Conservation (phyloP, 176 grass and related monocot species). For the Oryza glumipatula region DNA sequence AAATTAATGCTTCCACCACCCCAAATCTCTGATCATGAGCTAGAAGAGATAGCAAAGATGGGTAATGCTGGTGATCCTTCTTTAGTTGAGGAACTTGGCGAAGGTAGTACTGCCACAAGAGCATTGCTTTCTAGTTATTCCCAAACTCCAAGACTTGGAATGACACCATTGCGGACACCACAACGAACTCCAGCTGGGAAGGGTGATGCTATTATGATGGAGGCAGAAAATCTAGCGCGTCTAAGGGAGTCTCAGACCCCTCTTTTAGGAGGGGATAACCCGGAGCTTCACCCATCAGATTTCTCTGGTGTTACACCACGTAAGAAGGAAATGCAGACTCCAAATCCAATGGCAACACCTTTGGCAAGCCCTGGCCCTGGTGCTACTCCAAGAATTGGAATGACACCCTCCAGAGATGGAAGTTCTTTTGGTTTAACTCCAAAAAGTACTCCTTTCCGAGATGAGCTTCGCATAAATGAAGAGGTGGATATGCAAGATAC, state of each 20-base stretch:
- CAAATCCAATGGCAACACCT: conserved; percentile 89
- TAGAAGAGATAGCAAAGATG: conserved; percentile 96
- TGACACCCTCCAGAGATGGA: conserved; percentile 83
- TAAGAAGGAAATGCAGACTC: conserved; percentile 84
- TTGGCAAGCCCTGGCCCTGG: conserved; percentile 69
- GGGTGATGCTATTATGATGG: conserved; percentile 98
- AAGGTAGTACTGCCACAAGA: conserved; percentile 78
- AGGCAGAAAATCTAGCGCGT: conserved; percentile 92
- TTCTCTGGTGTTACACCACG: conserved; percentile 87
- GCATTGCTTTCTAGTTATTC: conserved; percentile 84
- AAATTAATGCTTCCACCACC: conserved; percentile 95
- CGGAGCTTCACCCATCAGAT: conserved; percentile 89
- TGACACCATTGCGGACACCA: conserved; percentile 76
- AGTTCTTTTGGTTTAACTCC: conserved; percentile 68
- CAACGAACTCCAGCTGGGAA: conserved; percentile 88
- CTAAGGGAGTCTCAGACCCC: conserved; percentile 94
- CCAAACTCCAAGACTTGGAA: conserved; percentile 79
- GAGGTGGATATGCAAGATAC: conserved; percentile 75
- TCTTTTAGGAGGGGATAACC: conserved; percentile 89
- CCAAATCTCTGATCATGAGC: conserved; percentile 94
- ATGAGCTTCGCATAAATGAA: conserved; percentile 87
- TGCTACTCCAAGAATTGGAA: conserved; percentile 75
- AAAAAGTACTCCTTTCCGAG: conserved; percentile 77
- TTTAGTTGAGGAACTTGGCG: conserved; percentile 71
- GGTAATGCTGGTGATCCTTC: conserved; percentile 72